These are phyloP conservation scores for Ogataea nakhonphanomensis DNA, from an alignment of 805 yeast genomes.

Conservation along the genomic window DNA sequence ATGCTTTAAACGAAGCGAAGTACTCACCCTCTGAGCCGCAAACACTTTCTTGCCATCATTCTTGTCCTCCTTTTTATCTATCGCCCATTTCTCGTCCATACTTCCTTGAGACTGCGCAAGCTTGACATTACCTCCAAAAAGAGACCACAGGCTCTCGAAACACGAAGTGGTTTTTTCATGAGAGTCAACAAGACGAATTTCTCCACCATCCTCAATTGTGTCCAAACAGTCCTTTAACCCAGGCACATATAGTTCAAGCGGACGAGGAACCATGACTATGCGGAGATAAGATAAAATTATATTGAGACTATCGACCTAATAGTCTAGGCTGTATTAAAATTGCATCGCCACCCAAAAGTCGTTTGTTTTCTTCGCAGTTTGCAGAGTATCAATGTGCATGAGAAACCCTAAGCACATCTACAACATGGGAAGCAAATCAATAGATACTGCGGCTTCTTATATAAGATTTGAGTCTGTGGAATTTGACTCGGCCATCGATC, in stretches of 20 bases:
- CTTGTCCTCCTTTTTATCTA: neutral
- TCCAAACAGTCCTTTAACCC: neutral
- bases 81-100: neutral
- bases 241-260: neutral
- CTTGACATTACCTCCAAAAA: conserved; percentile 11
- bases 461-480: conserved; percentile 25
- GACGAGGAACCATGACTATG: conserved; percentile 10
- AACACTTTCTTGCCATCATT: neutral
- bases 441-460: neutral
- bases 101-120: neutral
- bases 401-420: conserved; percentile 22
- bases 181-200: conserved; percentile 17
- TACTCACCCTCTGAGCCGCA: conserved; percentile 6
- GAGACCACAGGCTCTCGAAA: conserved; percentile 17
- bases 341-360: neutral
- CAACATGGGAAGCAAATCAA: conserved; percentile 1
- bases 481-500: conserved; percentile 30
- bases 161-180: conserved; percentile 20
- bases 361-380: neutral
- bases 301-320: conserved; percentile 1
- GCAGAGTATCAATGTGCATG: conserved; percentile 19
- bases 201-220: conserved; percentile 13
- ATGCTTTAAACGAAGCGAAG: conserved; percentile 35
- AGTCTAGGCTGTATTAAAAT: neutral
- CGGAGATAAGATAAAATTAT: conserved; percentile 1